Evolutionary conservation across 441 rosid genomes (phyloP).

Genomic region (Syzygium syzygioides): DNA sequence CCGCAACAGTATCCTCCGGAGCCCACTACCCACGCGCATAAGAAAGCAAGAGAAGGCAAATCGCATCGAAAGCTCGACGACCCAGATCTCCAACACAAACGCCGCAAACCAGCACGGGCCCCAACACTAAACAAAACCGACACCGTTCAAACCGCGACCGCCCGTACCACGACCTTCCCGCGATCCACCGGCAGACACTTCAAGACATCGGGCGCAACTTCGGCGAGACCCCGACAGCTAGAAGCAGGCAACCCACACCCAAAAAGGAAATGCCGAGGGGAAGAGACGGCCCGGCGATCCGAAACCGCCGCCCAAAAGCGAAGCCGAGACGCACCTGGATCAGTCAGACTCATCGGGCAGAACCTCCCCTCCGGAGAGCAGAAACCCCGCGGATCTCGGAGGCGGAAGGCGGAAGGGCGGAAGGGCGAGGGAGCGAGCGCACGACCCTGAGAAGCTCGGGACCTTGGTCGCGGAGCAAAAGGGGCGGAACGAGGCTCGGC

Average conservation of each 20-base stretch:
- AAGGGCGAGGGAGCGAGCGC: accelerated
- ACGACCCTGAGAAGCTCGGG: neutral
- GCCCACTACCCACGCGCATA: neutral
- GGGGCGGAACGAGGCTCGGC: neutral
- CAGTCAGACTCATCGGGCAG: neutral
- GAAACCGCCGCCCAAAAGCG: neutral
- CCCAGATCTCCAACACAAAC: neutral
- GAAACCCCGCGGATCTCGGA: neutral
- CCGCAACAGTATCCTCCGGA: neutral
- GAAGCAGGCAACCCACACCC: neutral
- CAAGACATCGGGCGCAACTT: neutral
- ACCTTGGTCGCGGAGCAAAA: neutral
- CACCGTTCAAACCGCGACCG: neutral
- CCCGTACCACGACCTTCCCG: neutral
- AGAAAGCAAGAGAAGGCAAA: neutral
- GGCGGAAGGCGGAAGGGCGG: neutral
- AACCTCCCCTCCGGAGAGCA: neutral
- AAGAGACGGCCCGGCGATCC: neutral
- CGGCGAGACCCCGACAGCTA: neutral
- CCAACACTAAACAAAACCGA: neutral
- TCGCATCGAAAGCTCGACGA: neutral
- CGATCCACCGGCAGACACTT: neutral
- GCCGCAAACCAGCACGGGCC: neutral
- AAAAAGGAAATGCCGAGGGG: neutral
- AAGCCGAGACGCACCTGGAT: neutral